Evolutionary conservation across 805 yeast species (phyloP).

Genomic region (Starmerella sirachaensis): DNA sequence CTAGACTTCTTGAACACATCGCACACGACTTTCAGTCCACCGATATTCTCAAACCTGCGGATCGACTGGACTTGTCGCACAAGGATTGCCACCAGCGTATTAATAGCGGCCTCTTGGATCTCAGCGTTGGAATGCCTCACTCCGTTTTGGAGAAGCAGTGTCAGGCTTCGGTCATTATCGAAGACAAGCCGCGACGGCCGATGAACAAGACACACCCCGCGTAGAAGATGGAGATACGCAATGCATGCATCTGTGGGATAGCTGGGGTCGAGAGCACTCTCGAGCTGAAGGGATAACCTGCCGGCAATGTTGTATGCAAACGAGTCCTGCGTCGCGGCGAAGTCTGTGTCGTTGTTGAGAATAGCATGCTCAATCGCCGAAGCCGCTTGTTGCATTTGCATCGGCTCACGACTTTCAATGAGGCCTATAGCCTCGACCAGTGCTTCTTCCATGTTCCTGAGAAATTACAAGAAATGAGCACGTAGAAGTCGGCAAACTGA

Average conservation of each 20-base stretch:
- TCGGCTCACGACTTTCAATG: slow-evolving; percentile 11
- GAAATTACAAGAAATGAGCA: background rate
- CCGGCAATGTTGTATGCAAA: slow-evolving; percentile 41
- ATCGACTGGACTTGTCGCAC: slow-evolving; percentile 47
- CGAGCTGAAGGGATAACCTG: slow-evolving; percentile 23
- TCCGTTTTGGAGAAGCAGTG: slow-evolving; percentile 8
- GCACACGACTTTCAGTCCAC: slow-evolving; percentile 47
- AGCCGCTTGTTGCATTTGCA: background rate
- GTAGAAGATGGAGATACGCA: slow-evolving; percentile 30
- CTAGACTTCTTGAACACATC: slow-evolving; percentile 31
- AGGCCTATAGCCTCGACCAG: slow-evolving; percentile 1
- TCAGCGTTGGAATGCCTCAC: slow-evolving; percentile 9
- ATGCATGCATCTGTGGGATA: slow-evolving; percentile 8
- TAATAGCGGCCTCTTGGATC: slow-evolving; percentile 35
- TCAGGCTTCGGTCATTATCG: slow-evolving; percentile 30
- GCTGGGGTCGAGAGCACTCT: background rate
- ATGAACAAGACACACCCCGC: slow-evolving; percentile 52
- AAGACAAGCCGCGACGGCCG: slow-evolving; percentile 43
- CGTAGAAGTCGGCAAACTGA: background rate
- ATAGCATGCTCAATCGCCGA: slow-evolving; percentile 5
- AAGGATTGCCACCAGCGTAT: slow-evolving; percentile 46
- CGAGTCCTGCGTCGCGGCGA: slow-evolving; percentile 39
- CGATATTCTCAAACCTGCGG: slow-evolving; percentile 44
- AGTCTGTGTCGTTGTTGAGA: slow-evolving; percentile 24
- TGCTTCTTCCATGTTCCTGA: background rate